Evolutionary conservation across 257 asterid genomes (phyloP), one percentile per base, ranked within the genome.

Genomic region (Solanum verrucosum): DNA sequence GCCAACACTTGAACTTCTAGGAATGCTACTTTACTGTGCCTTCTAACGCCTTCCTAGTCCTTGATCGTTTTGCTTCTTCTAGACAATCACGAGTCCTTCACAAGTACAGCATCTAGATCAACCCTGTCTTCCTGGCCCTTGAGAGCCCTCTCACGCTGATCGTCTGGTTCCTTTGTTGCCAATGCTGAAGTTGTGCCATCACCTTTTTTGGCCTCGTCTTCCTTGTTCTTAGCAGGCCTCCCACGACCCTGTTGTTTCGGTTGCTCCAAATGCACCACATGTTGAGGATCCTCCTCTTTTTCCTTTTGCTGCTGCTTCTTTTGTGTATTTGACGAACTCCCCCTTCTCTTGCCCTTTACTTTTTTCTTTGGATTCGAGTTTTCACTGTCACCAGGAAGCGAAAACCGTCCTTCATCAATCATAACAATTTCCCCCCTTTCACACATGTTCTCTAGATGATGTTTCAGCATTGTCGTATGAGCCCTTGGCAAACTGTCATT

Each of bases 401-500:
- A 9, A 60, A 60, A 21, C 29, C 27, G 27, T 60, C 68, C 29
- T 21, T 1, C 70, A 21, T 60, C 70, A 52, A 52, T 9, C 29
- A 60, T 23, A 60, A 60, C 14, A n/a, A 60, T 23, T 23, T 60
- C 15, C 25, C 70, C 70, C 29, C 12, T 9, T 60, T 60, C 29
- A 60, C 14, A 21, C 29, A 60, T 60, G 86, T 79, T 81, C 33
- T 44, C 16, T 38, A 94, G 89, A 73, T 94, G 96, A 89, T 91
- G 90, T 65, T 89, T 88, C 40, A 94, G 91, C 37, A 92, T 34
- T 27, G 92, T 77, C 44, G 70, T 52, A 77, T 94, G 98, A 84
- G 91, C 88, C 92, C 91, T 89, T 5, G 94, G 94, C 88, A 92
- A 86, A 85, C 91, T 92, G 29, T 88, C 38, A 46, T 90, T 40